Percentiles rank a stretch among this genome's conserved stretches.
phyloP scores from a whole-genome alignment of 306 rosid species.

The Herpetospermum pedunculosum region DNA sequence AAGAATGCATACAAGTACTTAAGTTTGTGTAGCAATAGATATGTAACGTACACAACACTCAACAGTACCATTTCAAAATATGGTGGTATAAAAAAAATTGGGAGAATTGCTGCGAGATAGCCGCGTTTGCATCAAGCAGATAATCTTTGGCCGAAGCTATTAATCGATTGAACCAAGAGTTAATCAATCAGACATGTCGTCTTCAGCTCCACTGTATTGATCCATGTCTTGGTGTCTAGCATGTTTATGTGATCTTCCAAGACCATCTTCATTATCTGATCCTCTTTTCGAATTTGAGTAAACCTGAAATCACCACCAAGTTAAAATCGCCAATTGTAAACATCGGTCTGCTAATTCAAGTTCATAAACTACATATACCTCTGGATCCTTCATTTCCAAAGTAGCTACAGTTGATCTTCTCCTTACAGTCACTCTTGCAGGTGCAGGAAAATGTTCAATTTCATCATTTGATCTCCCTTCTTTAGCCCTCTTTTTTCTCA shows the following conservation, averaged over 20 bases:
- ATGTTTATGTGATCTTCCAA: constrained; percentile 46
- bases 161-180: neutral
- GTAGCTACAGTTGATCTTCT: constrained; percentile 59
- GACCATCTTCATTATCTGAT: constrained; percentile 54
- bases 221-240: constrained; percentile 43
- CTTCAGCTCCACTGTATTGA: constrained; percentile 80
- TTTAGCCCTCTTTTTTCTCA: constrained; percentile 83
- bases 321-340: neutral
- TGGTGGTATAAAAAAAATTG: neutral
- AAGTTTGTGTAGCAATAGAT: neutral
- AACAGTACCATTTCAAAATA: neutral
- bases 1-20: neutral
- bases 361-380: constrained; percentile 27
- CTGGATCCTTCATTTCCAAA: constrained; percentile 63
- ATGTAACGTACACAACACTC: neutral
- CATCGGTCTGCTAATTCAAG: neutral
- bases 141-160: neutral
- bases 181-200: constrained; percentile 67
- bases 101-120: neutral
- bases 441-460: constrained; percentile 72
- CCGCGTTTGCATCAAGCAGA: neutral
- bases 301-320: constrained; percentile 36
- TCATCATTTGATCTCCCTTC: constrained; percentile 84
- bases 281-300: constrained; percentile 41
- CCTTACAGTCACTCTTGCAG: constrained; percentile 75